Conservation (phyloP, 495 filamentous ascomycete species). For the Hypoxylon subgilvum region DNA sequence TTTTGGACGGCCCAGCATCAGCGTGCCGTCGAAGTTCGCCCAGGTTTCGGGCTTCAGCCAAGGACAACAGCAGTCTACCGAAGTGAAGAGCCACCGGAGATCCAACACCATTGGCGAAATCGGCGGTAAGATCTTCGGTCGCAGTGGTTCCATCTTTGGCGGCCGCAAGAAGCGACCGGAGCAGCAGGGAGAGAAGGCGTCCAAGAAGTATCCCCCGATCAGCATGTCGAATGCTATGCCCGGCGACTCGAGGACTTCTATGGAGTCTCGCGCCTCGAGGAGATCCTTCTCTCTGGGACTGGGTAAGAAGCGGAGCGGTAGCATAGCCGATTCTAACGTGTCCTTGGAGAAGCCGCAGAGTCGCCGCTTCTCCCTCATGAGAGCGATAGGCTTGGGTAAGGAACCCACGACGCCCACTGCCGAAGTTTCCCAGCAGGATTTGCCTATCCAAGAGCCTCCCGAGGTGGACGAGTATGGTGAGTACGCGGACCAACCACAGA, state of each 20-base stretch:
- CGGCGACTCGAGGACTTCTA: conserved; percentile 70
- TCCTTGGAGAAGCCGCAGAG: conserved; percentile 60
- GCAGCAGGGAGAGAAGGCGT: conserved; percentile 49
- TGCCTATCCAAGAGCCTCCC: conserved; percentile 57
- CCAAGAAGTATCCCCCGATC: conserved; percentile 73
- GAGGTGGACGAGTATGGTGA: conserved; percentile 47
- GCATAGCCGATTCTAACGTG: conserved; percentile 57
- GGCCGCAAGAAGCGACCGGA: conserved; percentile 56
- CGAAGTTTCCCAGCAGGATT: conserved; percentile 51
- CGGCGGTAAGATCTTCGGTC: conserved; percentile 76
- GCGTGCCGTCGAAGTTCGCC: conserved; percentile 58
- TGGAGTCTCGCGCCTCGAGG: conserved; percentile 71
- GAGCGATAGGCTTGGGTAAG: conserved; percentile 58
- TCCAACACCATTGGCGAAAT: conserved; percentile 88
- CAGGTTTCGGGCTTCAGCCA: conserved; percentile 53
- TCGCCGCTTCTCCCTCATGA: conserved; percentile 80
- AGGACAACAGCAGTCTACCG: conserved; percentile 31
- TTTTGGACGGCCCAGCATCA: conserved; percentile 67
- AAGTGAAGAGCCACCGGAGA: conserved; percentile 78
- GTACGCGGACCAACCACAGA: conserved; percentile 45
- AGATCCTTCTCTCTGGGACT: conserved; percentile 78
- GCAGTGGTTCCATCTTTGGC: conserved; percentile 79
- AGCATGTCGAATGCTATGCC: conserved; percentile 72
- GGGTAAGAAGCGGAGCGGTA: conserved; percentile 71
- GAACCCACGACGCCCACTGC: conserved; percentile 47